Evolutionary conservation across 345 rosid genomes (phyloP).

Genomic region (Cochlearia excelsa): DNA sequence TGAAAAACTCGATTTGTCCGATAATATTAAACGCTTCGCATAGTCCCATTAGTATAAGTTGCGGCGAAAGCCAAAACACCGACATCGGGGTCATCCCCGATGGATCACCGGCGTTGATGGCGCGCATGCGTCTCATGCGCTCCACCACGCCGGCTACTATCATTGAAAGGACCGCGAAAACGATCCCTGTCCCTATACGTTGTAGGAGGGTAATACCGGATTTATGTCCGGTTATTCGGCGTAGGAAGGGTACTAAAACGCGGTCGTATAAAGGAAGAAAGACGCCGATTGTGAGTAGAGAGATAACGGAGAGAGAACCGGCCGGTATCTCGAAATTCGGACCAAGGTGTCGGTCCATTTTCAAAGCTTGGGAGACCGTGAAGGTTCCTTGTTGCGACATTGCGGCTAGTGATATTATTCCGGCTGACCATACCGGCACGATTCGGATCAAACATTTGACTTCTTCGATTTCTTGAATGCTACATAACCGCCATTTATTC

Average conservation of each 20-base stretch:
- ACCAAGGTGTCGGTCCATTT: conserved; percentile 69
- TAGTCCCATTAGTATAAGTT: conserved; percentile 65
- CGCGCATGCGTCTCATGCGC: conserved; percentile 45
- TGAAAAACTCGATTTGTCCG: conserved; percentile 76
- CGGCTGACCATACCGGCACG: conserved; percentile 59
- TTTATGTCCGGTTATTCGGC: conserved; percentile 66
- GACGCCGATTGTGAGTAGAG: conserved; percentile 58
- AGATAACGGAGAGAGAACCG: conserved; percentile 77
- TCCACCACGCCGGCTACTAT: conserved; percentile 70
- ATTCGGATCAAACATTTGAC: conserved; percentile 54
- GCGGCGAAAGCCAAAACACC: conserved; percentile 81
- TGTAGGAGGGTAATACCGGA: conserved; percentile 77
- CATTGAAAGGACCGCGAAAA: conserved; percentile 65
- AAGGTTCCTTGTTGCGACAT: conserved; percentile 76
- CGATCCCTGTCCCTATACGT: conserved; percentile 76
- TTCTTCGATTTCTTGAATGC: conserved; percentile 69
- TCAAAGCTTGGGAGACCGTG: conserved; percentile 73
- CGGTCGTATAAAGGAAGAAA: conserved; percentile 61
- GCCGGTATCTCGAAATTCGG: conserved; percentile 67
- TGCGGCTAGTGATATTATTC: conserved; percentile 58
- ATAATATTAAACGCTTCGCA: conserved; percentile 84
- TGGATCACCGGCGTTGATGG: conserved; percentile 42
- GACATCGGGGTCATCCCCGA: conserved; percentile 54
- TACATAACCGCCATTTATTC: conserved; percentile 53
- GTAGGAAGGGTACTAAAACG: conserved; percentile 44